phyloP scores from a whole-genome alignment of 1,284 basidiomycete species.

The Ustilago curta region DNA sequence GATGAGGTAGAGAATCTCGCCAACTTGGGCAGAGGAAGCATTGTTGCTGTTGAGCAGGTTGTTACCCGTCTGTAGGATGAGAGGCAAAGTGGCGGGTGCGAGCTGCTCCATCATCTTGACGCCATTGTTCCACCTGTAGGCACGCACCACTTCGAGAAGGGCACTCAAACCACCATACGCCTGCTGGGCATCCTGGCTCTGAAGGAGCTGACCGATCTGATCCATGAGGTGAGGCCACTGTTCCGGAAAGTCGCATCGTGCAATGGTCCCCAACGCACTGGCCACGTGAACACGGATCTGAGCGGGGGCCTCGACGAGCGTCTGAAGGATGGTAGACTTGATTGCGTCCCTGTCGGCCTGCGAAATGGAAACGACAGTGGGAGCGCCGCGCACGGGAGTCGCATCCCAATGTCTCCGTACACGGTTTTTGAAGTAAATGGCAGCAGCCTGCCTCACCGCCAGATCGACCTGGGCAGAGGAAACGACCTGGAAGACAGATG shows the following conservation, averaged over 20 bases:
- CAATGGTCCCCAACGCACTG: conserved; percentile 56
- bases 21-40: conserved; percentile 53
- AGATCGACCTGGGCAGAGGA: conserved; percentile 53
- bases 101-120: conserved; percentile 62
- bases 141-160: conserved; percentile 63
- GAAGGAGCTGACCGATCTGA: conserved; percentile 56
- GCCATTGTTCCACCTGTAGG: conserved; percentile 63
- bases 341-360: conserved; percentile 55
- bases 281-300: conserved; percentile 61
- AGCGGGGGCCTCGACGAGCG: conserved; percentile 55
- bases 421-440: conserved; percentile 68
- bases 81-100: conserved; percentile 59
- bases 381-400: conserved; percentile 23
- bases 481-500: conserved; percentile 62
- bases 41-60: conserved; percentile 59
- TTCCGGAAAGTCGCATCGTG: conserved; percentile 61
- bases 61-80: conserved; percentile 55
- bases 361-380: conserved; percentile 34
- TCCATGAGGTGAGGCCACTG: conserved; percentile 65
- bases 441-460: conserved; percentile 62
- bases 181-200: conserved; percentile 48
- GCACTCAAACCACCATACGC: conserved; percentile 64
- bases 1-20: conserved; percentile 64
- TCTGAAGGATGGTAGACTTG: conserved; percentile 51
- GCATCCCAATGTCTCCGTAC: conserved; percentile 62